phyloP scores from a whole-genome alignment of 2,329 filamentous ascomycete genomes.

The Alternaria dauci region DNA sequence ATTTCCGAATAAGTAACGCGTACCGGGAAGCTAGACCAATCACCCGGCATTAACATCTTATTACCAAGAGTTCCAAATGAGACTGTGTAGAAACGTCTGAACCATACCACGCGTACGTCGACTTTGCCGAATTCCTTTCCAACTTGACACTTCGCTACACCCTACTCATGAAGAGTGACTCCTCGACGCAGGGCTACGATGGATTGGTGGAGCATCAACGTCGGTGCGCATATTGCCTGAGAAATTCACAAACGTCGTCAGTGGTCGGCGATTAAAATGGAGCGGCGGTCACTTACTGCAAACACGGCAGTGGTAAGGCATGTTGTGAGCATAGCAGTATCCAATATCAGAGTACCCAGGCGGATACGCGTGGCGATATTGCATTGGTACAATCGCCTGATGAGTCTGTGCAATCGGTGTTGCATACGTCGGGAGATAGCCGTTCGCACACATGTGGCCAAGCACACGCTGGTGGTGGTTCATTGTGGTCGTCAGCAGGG shows the following conservation, averaged over 20 bases:
- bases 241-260: background rate
- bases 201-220: background rate
- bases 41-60: too few relatives aligned
- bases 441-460: constrained; percentile 10
- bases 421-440: background rate
- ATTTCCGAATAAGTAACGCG: background rate
- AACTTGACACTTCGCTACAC: background rate
- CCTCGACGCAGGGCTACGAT: background rate
- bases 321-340: constrained; percentile 23
- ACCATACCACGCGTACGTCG: background rate
- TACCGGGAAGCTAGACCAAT: too few relatives aligned
- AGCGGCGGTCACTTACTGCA: constrained; percentile 14
- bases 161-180: background rate
- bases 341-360: constrained; percentile 12
- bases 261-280: too few relatives aligned
- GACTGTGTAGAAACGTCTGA: background rate
- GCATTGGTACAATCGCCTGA: background rate
- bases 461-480: constrained; percentile 27
- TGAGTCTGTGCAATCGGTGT: background rate
- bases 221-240: background rate
- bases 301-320: constrained; percentile 21
- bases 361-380: constrained; percentile 15
- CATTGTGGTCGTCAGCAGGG: constrained; percentile 22
- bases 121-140: background rate
- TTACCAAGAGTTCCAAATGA: background rate